Evolutionary conservation across 768 basidiomycete genomes (phyloP).

Genomic region (Inosperma sp.): DNA sequence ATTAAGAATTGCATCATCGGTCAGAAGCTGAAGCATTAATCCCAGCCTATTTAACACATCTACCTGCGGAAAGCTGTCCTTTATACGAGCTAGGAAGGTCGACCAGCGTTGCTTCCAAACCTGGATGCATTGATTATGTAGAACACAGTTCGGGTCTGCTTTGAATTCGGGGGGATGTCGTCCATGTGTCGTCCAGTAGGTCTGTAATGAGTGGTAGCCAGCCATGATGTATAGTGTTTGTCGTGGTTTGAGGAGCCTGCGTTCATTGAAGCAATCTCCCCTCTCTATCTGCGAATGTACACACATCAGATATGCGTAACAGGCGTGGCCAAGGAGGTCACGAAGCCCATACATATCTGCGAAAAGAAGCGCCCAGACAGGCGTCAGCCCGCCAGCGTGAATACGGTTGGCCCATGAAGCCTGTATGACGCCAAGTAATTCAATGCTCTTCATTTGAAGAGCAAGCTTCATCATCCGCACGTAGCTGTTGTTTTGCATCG

Average conservation of each 20-base stretch:
- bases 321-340: slow-evolving; percentile 21
- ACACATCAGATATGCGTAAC: slow-evolving; percentile 23
- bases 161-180: slow-evolving; percentile 26
- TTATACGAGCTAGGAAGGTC: slow-evolving; percentile 22
- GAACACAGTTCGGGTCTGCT: slow-evolving; percentile 28
- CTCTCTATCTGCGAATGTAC: slow-evolving; percentile 11
- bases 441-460: slow-evolving; percentile 24
- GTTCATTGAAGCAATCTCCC: slow-evolving; percentile 10
- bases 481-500: slow-evolving; percentile 16
- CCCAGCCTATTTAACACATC: slow-evolving; percentile 36
- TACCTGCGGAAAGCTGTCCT: slow-evolving; percentile 16
- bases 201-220: slow-evolving; percentile 19
- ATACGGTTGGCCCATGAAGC: slow-evolving; percentile 33
- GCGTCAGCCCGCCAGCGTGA: slow-evolving; percentile 19
- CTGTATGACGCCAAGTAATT: slow-evolving; percentile 25
- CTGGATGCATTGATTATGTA: slow-evolving; percentile 34
- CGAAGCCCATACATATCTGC: slow-evolving; percentile 17
- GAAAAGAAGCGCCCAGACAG: slow-evolving; percentile 22
- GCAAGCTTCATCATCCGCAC: slow-evolving; percentile 24
- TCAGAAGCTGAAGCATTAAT: slow-evolving; percentile 28
- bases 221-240: slow-evolving; percentile 17
- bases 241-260: slow-evolving; percentile 6
- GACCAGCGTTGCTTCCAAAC: slow-evolving; percentile 37
- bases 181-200: slow-evolving; percentile 14
- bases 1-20: slow-evolving; percentile 27